Conservation (phyloP, 805 yeast genomes). For the Kuraishia piskuri region DNA sequence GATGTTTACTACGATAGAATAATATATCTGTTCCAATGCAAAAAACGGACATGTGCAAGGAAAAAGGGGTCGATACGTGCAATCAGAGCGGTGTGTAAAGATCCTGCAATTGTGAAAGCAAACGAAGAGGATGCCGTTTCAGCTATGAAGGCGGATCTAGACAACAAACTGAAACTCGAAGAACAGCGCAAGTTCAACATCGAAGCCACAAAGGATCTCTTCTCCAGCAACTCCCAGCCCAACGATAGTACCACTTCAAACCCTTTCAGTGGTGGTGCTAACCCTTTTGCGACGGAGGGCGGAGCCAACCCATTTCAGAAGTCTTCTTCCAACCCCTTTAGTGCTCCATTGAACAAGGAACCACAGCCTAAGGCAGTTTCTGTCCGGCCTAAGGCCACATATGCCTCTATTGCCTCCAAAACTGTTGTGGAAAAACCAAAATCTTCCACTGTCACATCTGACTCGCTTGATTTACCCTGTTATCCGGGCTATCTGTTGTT, state of each 20-base stretch:
- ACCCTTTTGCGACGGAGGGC: conserved; percentile 19
- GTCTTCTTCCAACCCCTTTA: neutral
- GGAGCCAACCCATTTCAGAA: conserved; percentile 31
- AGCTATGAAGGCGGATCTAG: conserved; percentile 31
- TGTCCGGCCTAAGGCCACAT: conserved; percentile 2
- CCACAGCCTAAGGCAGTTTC: conserved; percentile 6
- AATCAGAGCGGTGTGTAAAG: conserved; percentile 66
- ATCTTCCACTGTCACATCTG: conserved; percentile 1
- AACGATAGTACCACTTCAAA: conserved; percentile 14
- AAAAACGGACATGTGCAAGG: conserved; percentile 53
- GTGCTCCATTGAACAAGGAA: conserved; percentile 9
- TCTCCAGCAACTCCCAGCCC: conserved; percentile 16
- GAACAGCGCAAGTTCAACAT: conserved; percentile 31
- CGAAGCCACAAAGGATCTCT: conserved; percentile 25
- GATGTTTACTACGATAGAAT: conserved; percentile 69
- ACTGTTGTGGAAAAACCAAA: conserved; percentile 12
- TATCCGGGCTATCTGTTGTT: conserved; percentile 63
- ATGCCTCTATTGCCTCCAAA: conserved; percentile 2
- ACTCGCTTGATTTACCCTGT: conserved; percentile 27
- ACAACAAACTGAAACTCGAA: conserved; percentile 33
- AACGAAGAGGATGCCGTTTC: conserved; percentile 29
- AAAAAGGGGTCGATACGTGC: conserved; percentile 66
- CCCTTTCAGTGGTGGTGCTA: conserved; percentile 11
- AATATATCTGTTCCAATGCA: conserved; percentile 74
- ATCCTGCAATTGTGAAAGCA: conserved; percentile 35